phyloP scores from a whole-genome alignment of 345 rosid species.

The Populus euphratica region DNA sequence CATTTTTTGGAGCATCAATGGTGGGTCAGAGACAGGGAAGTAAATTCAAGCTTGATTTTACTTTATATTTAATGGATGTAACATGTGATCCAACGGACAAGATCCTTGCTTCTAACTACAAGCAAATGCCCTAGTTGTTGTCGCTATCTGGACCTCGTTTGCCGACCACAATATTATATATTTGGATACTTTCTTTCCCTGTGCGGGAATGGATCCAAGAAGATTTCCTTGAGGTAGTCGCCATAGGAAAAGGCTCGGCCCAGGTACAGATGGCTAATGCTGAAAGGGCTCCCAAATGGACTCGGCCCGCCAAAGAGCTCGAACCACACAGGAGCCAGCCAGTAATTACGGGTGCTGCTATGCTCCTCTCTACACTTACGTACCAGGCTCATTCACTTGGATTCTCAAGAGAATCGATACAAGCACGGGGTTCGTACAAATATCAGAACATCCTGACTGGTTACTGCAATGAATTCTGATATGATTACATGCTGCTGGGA shows the following conservation, averaged over 20 bases:
- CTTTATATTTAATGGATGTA: not conserved
- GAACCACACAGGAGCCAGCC: not conserved
- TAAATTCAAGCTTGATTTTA: not conserved
- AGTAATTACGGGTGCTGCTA: not conserved
- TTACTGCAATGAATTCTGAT: too few species aligned
- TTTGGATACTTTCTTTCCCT: too few species aligned
- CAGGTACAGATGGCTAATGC: not conserved
- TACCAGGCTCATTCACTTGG: not conserved
- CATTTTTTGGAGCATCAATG: not conserved
- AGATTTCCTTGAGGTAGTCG: not conserved
- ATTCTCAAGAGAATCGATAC: not conserved
- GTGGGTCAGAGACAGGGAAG: not conserved
- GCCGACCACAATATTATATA: not conserved
- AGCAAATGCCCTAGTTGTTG: not conserved
- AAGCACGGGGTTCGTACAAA: not conserved
- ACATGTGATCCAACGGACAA: constrained; percentile 6
- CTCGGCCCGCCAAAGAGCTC: not conserved
- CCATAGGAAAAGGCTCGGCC: not conserved
- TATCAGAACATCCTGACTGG: too few species aligned
- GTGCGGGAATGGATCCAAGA: not conserved
- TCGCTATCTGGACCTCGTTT: not conserved
- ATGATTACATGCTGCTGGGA: too few species aligned
- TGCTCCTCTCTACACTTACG: not conserved
- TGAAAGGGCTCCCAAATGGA: not conserved
- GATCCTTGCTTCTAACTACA: not conserved